Percentiles rank a stretch among this genome's conserved stretches.
phyloP scores from a whole-genome alignment of 768 basidiomycete species.

The Xerocomellus amylosporus region DNA sequence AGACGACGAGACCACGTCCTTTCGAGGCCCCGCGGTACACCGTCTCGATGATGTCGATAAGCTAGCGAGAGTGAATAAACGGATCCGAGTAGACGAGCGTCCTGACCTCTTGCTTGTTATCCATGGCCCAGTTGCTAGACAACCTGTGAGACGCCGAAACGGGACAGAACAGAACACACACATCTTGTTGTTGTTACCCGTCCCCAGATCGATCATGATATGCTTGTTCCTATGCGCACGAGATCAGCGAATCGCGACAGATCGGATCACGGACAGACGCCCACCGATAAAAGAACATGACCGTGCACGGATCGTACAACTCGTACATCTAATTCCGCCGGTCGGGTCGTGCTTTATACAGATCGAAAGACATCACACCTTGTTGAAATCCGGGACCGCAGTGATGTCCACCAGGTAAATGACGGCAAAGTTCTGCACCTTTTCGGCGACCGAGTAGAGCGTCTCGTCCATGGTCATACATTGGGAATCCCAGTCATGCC shows the following conservation, averaged over 20 bases:
- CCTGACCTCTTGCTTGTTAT: conserved; percentile 93
- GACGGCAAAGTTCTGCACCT: conserved; percentile 98
- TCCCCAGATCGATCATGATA: conserved; percentile 99
- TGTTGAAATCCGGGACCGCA: conserved; percentile 97
- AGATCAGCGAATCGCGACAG: not conserved
- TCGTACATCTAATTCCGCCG: conserved; percentile 82
- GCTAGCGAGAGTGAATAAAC: conserved; percentile 39
- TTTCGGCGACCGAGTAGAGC: conserved; percentile 86
- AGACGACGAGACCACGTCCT: conserved; percentile 95
- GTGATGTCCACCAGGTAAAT: conserved; percentile 96
- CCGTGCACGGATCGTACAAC: conserved; percentile 93
- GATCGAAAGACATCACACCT: conserved; percentile 46
- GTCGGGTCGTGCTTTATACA: not conserved
- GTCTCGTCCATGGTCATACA: conserved; percentile 99
- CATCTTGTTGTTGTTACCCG: conserved; percentile 99
- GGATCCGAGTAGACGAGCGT: not conserved
- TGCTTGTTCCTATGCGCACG: conserved; percentile 77
- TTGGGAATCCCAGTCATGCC: conserved; percentile 88
- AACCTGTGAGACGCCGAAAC: not conserved
- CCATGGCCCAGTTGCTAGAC: conserved; percentile 95
- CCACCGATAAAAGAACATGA: conserved; percentile 98
- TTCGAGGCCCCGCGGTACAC: conserved; percentile 98
- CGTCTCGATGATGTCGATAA: conserved; percentile 97
- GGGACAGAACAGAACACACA: conserved; percentile 37
- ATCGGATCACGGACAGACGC: conserved; percentile 20